phyloP scores from a whole-genome alignment of 2,329 filamentous ascomycete species.

The Pseudocercospora eumusae region DNA sequence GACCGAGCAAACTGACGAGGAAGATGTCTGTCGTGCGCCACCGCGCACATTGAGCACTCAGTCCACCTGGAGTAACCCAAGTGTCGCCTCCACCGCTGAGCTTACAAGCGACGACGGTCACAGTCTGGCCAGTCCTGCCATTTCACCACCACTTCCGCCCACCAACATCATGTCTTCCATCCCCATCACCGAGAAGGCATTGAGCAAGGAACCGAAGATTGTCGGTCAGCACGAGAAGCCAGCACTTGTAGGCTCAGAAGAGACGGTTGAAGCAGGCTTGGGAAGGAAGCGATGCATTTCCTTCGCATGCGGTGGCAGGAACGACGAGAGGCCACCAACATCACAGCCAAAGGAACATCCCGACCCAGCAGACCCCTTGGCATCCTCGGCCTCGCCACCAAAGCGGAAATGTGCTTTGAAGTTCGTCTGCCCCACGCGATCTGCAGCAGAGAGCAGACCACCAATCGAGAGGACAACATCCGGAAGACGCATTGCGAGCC shows the following conservation, averaged over 20 bases:
- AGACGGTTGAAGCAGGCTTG: constrained; percentile 62
- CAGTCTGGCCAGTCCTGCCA: constrained; percentile 78
- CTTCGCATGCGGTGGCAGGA: constrained; percentile 75
- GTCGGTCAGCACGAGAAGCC: constrained; percentile 41
- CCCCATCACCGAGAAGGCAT: constrained; percentile 43
- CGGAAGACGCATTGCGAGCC: constrained; percentile 42
- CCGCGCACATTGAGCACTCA: constrained; percentile 53
- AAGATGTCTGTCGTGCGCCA: constrained; percentile 32
- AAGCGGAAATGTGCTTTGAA: constrained; percentile 67
- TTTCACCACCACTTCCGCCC: constrained; percentile 80
- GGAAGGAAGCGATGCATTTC: constrained; percentile 87
- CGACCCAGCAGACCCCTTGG: constrained; percentile 18
- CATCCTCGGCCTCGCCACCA: constrained; percentile 39
- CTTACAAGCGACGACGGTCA: constrained; percentile 81
- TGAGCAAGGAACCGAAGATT: constrained; percentile 43
- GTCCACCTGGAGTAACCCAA: constrained; percentile 77
- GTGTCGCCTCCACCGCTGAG: constrained; percentile 80
- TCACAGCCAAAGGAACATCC: constrained; percentile 39
- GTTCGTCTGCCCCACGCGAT: constrained; percentile 69
- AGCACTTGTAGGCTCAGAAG: constrained; percentile 47
- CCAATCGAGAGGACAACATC: constrained; percentile 33
- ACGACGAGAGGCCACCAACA: constrained; percentile 49
- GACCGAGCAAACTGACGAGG: constrained; percentile 48
- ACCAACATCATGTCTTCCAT: constrained; percentile 47
- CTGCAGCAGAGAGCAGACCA: constrained; percentile 41